These are phyloP conservation scores for Scenedesmus sp. DNA, from an alignment of 163 green algal genomes.

Conservation along the genomic window DNA sequence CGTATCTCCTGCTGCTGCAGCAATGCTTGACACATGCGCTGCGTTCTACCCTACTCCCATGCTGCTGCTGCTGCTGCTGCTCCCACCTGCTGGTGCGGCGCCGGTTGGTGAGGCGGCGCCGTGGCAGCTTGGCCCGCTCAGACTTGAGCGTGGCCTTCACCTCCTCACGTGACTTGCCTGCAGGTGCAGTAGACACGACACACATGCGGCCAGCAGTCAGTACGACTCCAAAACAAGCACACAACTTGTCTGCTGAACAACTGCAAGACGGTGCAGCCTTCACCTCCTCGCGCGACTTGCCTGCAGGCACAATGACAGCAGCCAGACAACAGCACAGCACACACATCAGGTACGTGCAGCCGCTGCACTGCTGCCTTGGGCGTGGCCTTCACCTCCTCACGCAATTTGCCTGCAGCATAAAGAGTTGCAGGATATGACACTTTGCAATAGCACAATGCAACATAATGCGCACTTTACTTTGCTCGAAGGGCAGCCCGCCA, in stretches of 20 bases:
- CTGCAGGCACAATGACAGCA: no score
- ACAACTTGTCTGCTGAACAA: no score
- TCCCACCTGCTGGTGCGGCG: constrained; percentile 68
- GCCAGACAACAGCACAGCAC: no score
- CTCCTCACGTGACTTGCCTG: constrained; percentile 79
- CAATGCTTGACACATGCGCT: neutral
- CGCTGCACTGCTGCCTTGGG: constrained; percentile 80
- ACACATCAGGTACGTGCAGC: constrained; percentile 37
- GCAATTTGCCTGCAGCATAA: constrained; percentile 69
- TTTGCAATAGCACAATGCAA: no score
- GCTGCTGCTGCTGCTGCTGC: neutral
- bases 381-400: constrained; percentile 82
- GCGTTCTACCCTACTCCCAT: neutral
- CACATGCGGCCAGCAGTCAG: neutral
- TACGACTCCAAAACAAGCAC: no score
- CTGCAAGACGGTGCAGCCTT: no score
- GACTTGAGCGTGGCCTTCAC: constrained; percentile 83
- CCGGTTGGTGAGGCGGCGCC: constrained; percentile 67
- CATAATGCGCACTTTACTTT: no score
- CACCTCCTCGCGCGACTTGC: no score
- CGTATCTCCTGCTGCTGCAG: neutral
- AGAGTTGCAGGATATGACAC: no score
- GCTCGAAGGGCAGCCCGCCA: no score
- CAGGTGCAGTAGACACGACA: constrained; percentile 18
- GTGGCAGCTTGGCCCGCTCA: constrained; percentile 77